phyloP scores from a whole-genome alignment of 176 grass and related monocot genomes.

The Melocanna baccifera region DNA sequence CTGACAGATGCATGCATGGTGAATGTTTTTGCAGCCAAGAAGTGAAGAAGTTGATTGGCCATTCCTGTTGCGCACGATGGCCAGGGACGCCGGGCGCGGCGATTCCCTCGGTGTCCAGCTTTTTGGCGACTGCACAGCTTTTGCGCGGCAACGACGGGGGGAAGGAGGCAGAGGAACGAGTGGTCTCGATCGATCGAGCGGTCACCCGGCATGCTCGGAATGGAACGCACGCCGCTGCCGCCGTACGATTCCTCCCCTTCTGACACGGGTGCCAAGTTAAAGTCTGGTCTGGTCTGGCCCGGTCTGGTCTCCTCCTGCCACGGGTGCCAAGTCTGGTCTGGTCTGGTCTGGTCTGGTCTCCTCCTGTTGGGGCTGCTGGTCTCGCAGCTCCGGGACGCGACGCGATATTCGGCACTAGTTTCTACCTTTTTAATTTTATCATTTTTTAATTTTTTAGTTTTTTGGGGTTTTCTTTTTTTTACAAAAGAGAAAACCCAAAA shows the following conservation, averaged over 20 bases:
- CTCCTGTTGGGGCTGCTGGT: too few species aligned
- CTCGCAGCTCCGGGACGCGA: too few species aligned
- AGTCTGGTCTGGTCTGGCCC: neutral
- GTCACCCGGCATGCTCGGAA: neutral
- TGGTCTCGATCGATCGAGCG: constrained; percentile 1
- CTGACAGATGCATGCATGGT: neutral
- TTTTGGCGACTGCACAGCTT: constrained; percentile 26
- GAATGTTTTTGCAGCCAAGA: neutral
- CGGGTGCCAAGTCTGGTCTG: neutral
- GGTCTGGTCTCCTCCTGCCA: neutral
- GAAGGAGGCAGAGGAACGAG: neutral
- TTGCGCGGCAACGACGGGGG: neutral
- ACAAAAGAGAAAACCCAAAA: too few species aligned
- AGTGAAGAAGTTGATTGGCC: too few species aligned
- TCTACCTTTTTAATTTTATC: too few species aligned
- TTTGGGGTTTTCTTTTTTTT: too few species aligned
- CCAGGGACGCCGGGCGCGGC: neutral
- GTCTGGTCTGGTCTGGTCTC: neutral
- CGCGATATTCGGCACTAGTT: too few species aligned
- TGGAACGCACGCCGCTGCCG: constrained; percentile 27
- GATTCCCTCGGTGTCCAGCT: constrained; percentile 7
- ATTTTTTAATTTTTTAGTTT: too few species aligned
- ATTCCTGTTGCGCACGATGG: neutral
- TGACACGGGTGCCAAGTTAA: neutral
- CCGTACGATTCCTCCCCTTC: neutral